These are phyloP conservation scores for Pleurotus giganteus DNA, from an alignment of 768 basidiomycete genomes.

Conservation along the genomic window DNA sequence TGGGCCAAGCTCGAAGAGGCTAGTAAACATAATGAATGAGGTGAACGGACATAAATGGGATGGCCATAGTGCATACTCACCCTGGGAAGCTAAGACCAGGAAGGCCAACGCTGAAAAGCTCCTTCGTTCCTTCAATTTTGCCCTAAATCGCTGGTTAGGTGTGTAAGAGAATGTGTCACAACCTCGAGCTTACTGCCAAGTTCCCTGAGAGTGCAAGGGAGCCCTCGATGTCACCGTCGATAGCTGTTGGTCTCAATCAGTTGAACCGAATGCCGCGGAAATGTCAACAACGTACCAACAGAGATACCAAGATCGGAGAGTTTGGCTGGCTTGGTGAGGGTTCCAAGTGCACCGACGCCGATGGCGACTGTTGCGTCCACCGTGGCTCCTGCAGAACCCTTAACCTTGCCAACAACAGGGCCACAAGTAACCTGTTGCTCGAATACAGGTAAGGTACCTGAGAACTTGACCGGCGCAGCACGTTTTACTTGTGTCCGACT, in stretches of 20 bases:
- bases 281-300: not conserved
- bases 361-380: not conserved
- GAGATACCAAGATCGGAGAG: not conserved
- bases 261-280: not conserved
- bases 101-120: slow-evolving; percentile 29
- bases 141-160: slow-evolving; percentile 16
- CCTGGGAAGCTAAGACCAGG: slow-evolving; percentile 30
- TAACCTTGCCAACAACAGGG: not conserved
- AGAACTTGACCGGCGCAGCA: not conserved
- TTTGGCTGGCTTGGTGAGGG: slow-evolving; percentile 2
- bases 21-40: not conserved
- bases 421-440: slow-evolving; percentile 1
- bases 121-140: slow-evolving; percentile 16
- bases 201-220: slow-evolving; percentile 1
- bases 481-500: not conserved
- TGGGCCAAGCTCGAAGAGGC: slow-evolving; percentile 36
- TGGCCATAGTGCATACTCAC: slow-evolving; percentile 17
- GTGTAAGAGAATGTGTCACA: not conserved
- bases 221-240: slow-evolving; percentile 2
- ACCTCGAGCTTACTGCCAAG: not conserved
- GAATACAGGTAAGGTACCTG: not conserved
- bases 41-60: not conserved
- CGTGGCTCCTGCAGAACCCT: not conserved
- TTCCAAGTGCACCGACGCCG: slow-evolving; percentile 3
- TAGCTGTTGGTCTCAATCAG: not conserved